Evolutionary conservation across 441 rosid genomes (phyloP), one percentile per base, ranked within the genome.

Genomic region (Pelargonium citronellum): DNA sequence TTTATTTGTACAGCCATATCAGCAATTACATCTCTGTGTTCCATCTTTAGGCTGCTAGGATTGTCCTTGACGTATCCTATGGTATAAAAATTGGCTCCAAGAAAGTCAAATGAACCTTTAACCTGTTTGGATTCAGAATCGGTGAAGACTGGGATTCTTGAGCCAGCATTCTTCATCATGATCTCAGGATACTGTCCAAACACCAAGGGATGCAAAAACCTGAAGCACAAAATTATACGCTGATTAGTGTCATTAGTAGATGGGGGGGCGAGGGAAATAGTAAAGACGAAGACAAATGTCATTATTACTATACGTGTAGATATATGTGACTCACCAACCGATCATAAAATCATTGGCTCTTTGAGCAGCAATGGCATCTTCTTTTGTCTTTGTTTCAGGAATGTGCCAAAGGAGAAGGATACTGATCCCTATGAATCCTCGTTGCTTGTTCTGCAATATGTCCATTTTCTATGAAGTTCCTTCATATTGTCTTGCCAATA

Each of bases 141-240:
- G 9, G 71, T 67, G 60, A 75, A 75, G 64, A 71, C 62, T 17
- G 79, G 74, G 60, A 75, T 55, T 67, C 79, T 62, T 0, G 74
- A 71, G n/a, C 72, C 74, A 0, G 57, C 75, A 13, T 61, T 75
- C 64, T 62, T 75, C 30, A 71, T 67, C 74, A 75, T 71, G 27
- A 72, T 53, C 30, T 71, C 69, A 2, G 79, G 79, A 37, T 67
- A 75, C 57, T 71, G 69, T 12, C 79, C 75, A 37, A 7, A 72
- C 34, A 71, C 43, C 65, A 71, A 70, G 60, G 72, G 79, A 60
- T 75, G 65, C 60, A 68, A 62, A 16, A 71, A 75, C 79, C 79
- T 75, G 79, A 68, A 75, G 37, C 12, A 34, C 30, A 1, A 24
- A 61, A 16, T 39, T 24, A 2, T 15, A 37, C 10, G 15, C 24